Percentiles rank a stretch among this genome's conserved stretches.
These are phyloP conservation scores for Yamadazyma aaseri DNA, from an alignment of 1,139 yeast genomes.

Conservation along the genomic window DNA sequence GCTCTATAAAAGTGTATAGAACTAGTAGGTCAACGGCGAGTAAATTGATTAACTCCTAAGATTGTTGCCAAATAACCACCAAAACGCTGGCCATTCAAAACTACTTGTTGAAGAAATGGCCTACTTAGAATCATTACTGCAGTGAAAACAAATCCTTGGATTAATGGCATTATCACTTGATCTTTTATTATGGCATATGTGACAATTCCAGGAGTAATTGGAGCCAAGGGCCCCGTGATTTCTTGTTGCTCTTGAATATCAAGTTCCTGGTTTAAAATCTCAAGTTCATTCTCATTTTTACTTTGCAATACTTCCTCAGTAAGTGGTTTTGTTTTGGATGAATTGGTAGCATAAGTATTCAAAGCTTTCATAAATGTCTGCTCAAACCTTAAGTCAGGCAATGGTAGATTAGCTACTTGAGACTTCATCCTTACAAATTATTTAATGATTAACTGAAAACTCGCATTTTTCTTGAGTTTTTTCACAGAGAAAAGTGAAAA, in stretches of 20 bases:
- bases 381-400: conserved; percentile 70
- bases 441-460: too few species aligned
- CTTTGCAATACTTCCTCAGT: conserved; percentile 10
- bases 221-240: conserved; percentile 24
- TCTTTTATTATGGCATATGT: conserved; percentile 60
- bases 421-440: too few species aligned
- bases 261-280: conserved; percentile 20
- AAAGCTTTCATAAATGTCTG: conserved; percentile 55
- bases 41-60: conserved; percentile 8
- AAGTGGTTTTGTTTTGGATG: conserved; percentile 5
- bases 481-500: too few species aligned
- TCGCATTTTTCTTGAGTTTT: too few species aligned
- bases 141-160: conserved; percentile 45
- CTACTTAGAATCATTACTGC: conserved; percentile 31
- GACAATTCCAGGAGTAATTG: conserved; percentile 48
- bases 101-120: conserved; percentile 29
- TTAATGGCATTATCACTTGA: conserved; percentile 65
- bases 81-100: conserved; percentile 29
- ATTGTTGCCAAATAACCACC: conserved; percentile 23
- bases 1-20: too few species aligned
- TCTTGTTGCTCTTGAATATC: conserved; percentile 24
- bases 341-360: conserved; percentile 28
- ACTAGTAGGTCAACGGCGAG: too few species aligned
- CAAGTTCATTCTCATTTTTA: conserved; percentile 24
- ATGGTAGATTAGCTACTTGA: conserved; percentile 9